Conservation (phyloP, 208 protist genomes). For the Porcisia hertigi region DNA sequence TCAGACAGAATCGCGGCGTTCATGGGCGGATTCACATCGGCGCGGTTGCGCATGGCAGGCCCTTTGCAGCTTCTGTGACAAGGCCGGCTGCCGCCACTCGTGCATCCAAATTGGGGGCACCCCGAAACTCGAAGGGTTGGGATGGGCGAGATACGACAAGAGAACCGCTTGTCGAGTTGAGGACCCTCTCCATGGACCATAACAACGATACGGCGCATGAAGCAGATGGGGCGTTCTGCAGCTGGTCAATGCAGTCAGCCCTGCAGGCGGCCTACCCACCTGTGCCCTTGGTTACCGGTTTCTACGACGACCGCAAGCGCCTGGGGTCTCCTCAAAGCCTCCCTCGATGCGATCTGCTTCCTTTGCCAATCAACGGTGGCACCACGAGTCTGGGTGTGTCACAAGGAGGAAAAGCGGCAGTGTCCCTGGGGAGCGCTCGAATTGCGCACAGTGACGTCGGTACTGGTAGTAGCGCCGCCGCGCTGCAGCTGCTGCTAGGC, state of each 20-base stretch:
- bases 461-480: not conserved
- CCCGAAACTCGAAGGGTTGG: not conserved
- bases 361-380: not conserved
- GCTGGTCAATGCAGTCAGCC: slow-evolving; percentile 9
- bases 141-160: not conserved
- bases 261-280: slow-evolving; percentile 8
- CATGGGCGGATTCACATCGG: not conserved
- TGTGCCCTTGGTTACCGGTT: not conserved
- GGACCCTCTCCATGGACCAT: not conserved
- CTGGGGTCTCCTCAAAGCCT: not conserved
- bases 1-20: not conserved
- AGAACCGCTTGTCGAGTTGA: not conserved
- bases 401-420: not conserved
- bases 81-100: not conserved
- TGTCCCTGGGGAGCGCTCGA: not conserved
- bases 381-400: not conserved
- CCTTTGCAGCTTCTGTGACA: not conserved
- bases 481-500: not conserved
- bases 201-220: not conserved
- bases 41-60: not conserved
- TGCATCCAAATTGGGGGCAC: not conserved
- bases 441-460: not conserved
- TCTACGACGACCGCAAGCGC: not conserved
- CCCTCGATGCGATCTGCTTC: not conserved
- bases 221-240: not conserved